Conservation (phyloP, 2,329 filamentous ascomycete genomes). For the Penicillium frequentans region DNA sequence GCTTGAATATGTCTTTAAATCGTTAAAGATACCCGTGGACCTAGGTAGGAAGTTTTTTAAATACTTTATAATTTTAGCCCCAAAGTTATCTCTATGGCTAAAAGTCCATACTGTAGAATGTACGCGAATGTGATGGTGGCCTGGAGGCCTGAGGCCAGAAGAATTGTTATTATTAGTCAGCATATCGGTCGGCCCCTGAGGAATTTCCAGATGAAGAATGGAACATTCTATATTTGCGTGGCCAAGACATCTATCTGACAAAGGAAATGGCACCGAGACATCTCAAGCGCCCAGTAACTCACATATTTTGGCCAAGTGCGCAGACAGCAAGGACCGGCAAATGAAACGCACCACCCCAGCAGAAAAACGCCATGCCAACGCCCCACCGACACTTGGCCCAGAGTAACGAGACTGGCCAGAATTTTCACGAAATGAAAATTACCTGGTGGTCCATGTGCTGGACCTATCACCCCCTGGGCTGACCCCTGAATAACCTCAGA, state of each 20-base stretch:
- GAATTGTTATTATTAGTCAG: not conserved
- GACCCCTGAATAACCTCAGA: constrained; percentile 21
- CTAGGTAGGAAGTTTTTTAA: too few species aligned
- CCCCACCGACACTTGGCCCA: not conserved
- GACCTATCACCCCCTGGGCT: not conserved
- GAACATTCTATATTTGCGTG: not conserved
- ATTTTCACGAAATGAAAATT: not conserved
- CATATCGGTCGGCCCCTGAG: not conserved
- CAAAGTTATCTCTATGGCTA: too few species aligned
- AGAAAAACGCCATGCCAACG: not conserved
- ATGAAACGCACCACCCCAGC: not conserved
- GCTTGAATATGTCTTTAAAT: too few species aligned
- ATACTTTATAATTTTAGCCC: too few species aligned
- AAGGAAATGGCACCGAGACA: not conserved
- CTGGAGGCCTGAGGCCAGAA: not conserved
- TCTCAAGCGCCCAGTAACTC: not conserved
- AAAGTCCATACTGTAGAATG: too few species aligned
- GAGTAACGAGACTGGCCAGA: not conserved
- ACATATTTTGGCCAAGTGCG: not conserved
- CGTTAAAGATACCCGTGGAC: too few species aligned
- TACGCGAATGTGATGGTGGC: too few species aligned
- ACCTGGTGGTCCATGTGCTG: not conserved
- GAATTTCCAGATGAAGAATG: not conserved
- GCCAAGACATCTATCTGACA: not conserved
- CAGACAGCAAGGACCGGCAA: not conserved